Base-by-base conservation (phyloP, 768 basidiomycete genomes). In the Boletellus emodensis region DNA sequence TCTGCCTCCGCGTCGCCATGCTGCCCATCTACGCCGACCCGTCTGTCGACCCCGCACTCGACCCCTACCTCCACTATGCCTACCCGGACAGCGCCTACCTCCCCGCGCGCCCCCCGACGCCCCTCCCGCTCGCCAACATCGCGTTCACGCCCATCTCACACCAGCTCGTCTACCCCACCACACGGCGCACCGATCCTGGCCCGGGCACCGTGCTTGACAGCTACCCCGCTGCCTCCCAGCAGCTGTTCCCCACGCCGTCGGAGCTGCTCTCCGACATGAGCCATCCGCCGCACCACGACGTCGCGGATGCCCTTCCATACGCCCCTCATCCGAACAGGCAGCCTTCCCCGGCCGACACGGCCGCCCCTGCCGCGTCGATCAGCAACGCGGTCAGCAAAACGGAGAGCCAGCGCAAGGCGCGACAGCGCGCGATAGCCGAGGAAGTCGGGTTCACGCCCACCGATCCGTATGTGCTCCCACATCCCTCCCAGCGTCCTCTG, bases 211-310 rank as follows among this genome's bases (percentile, higher is more conserved):
- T 50, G 24, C 58, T 61, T 48, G 56, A 70, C 34, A 62, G 59
- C 48, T 68, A 56, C 44, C 14, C 58, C 15, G 24, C 54, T 18
- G 13, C 60, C 0, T 50, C 61, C 0, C 73, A 71, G 49, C 52
- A 62, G 1, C 80, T 77, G 3, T 84, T 87, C 56, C 84, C 78
- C 1, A 87, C 85, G 1, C 85, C 85, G 1, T 80, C 78, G 34
- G 83, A 85, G 56, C 69, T 86, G 28, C 75, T 87, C 44, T 68
- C 70, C 26, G 74, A 82, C 37, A 65, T 79, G 18, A 50, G 11
- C 32, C 61, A 51, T 38, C 10, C 52, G 40, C 37, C 55, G 51
- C 30, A 40, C 45, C 28, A 18, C 24, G 24, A 26, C 24, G 24
- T 44, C 2, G 18, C 46, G 13, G 59, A 54, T 12, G 8, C 49